Evolutionary conservation across 305 asterid species (phyloP).

Genomic region (Fraxinus floribunda): DNA sequence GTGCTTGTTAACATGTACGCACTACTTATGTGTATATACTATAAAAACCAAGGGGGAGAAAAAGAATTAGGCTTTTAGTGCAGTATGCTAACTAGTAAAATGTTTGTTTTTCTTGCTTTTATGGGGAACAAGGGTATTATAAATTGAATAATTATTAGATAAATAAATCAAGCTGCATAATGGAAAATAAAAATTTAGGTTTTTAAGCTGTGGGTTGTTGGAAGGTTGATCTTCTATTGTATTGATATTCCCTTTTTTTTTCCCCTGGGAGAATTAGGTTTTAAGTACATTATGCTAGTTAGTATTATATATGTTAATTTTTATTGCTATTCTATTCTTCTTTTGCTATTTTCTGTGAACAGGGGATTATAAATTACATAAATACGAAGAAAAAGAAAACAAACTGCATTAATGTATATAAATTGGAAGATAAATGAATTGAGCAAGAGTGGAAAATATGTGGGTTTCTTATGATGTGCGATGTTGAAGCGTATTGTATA

Average conservation of each 20-base stretch:
- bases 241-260: neutral
- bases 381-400: neutral
- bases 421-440: neutral
- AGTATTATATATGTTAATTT: neutral
- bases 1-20: constrained; percentile 14
- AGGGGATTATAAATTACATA: constrained; percentile 1
- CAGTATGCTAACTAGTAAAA: neutral
- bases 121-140: neutral
- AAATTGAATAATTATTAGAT: neutral
- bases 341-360: neutral
- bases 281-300: neutral
- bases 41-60: neutral
- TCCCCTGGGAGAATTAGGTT: neutral
- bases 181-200: neutral
- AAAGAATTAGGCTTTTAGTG: neutral
- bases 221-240: neutral
- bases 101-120: neutral
- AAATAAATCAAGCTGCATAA: neutral
- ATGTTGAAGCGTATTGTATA: neutral
- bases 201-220: neutral
- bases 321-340: neutral
- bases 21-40: constrained; percentile 3
- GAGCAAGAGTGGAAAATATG: neutral
- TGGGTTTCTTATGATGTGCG: neutral
- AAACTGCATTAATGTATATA: neutral